Base-by-base conservation (phyloP, 345 rosid species). In the Trapa bicornis region DNA sequence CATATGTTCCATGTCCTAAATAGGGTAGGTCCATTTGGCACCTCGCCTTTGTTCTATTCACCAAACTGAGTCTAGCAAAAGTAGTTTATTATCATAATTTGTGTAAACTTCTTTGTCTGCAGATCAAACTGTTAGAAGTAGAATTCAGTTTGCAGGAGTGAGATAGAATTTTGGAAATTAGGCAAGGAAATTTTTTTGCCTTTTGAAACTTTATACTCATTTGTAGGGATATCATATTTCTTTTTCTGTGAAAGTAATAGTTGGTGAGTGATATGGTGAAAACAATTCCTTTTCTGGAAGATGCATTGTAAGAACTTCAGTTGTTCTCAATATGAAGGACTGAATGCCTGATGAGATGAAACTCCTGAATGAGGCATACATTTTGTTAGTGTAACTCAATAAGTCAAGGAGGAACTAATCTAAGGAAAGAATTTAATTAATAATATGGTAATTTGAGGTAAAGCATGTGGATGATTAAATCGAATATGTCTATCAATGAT, bases 51-150 rank as follows among this genome's bases (percentile, higher is more conserved):
- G 76, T 71, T 67, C 72, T 74, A 68, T 72, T 62, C 35, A 36
- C 2, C 10, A 76, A 76, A 70, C 78, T 76, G 80, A 70, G 68
- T 63, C 73, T 47, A 47, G 74, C 48, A 75, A 75, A 73, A 68
- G 42, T 5, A 22, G 66, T 47, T 41, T 52, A 37, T 22, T 38
- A 6, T 29, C 16, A 2, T 14, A 17, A n/a, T 52, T 39, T 67
- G 38, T 11, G 3, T 58, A 7, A 1, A 11, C 15, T 58, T 14
- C 63, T 58, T 33, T 58, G 32, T 13, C 16, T 17, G 42, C 43
- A 6, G 9, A 2, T 67, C 1, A 0, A 67, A 67, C 54, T 32
- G 38, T 12, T 54, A 47, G 1, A 41, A 41, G 37, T 50, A 47
- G 7, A 41, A 50, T 29, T 50, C 32, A 3, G 0, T 3, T 67